phyloP scores from a whole-genome alignment of 2,329 filamentous ascomycete genomes.

The Ceratocystis ficicola region DNA sequence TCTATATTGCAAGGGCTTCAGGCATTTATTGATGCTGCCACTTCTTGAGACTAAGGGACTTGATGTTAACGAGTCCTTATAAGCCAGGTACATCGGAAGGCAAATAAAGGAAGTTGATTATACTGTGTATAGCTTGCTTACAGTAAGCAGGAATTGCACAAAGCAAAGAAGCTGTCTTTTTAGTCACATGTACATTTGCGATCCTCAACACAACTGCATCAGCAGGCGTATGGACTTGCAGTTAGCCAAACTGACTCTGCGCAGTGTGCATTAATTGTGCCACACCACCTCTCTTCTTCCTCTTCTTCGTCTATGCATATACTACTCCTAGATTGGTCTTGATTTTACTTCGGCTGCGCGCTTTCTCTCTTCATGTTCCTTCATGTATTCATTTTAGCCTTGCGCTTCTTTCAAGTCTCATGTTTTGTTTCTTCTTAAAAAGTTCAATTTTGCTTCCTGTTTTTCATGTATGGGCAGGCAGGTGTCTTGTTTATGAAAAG shows the following conservation, averaged over 20 bases:
- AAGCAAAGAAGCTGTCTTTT: not conserved
- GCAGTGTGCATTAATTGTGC: not conserved
- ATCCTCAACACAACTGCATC: not conserved
- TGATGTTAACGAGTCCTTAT: not conserved
- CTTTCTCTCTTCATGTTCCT: not conserved
- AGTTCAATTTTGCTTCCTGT: conserved; percentile 4
- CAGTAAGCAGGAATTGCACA: not conserved
- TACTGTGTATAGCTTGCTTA: not conserved
- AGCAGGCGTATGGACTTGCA: not conserved
- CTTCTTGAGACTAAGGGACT: not conserved
- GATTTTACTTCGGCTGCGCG: not conserved
- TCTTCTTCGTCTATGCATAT: not conserved
- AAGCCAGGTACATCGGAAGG: not conserved
- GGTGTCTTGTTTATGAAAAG: conserved; percentile 14
- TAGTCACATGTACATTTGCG: not conserved
- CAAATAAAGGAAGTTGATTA: not conserved
- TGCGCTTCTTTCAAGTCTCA: not conserved
- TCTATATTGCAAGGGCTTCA: conserved; percentile 20
- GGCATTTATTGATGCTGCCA: conserved; percentile 22
- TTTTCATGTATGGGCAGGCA: not conserved
- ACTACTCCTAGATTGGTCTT: not conserved
- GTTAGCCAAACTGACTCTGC: not conserved
- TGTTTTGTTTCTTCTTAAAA: not conserved
- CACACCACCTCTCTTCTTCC: not conserved
- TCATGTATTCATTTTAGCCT: not conserved